Conservation (phyloP, 768 basidiomycete genomes). For the Russula sp. region DNA sequence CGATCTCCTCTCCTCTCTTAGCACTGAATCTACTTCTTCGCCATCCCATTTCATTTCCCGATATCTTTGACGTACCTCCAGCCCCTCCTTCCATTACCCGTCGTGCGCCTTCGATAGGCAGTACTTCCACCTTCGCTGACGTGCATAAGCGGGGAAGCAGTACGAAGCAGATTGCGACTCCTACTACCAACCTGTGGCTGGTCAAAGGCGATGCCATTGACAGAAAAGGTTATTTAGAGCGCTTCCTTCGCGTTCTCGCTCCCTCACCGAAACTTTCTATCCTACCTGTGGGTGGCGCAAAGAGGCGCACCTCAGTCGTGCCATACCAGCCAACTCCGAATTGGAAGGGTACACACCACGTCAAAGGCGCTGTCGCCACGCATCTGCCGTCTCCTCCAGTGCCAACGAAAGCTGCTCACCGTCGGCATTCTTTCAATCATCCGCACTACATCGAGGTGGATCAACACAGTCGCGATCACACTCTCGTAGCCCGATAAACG, state of each 20-base stretch:
- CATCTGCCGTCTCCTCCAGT: background rate
- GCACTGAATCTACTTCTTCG: constrained; percentile 55
- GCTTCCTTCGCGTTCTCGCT: constrained; percentile 56
- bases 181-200: constrained; percentile 72
- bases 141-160: constrained; percentile 62
- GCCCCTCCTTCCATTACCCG: constrained; percentile 39
- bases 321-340: background rate
- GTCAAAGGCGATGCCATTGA: constrained; percentile 66
- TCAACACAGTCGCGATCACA: background rate
- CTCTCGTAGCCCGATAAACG: background rate
- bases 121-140: constrained; percentile 43
- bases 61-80: constrained; percentile 50
- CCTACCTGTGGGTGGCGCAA: constrained; percentile 47
- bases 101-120: constrained; percentile 41
- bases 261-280: constrained; percentile 65
- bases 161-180: constrained; percentile 59
- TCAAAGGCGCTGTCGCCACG: background rate
- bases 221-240: constrained; percentile 54
- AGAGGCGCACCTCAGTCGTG: constrained; percentile 3
- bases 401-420: background rate
- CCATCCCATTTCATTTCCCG: constrained; percentile 60
- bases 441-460: background rate
- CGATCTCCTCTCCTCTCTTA: constrained; percentile 61
- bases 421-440: constrained; percentile 1
- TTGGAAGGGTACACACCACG: background rate